Conservation (phyloP, 805 yeast genomes). For the Candida rishiriensis region DNA sequence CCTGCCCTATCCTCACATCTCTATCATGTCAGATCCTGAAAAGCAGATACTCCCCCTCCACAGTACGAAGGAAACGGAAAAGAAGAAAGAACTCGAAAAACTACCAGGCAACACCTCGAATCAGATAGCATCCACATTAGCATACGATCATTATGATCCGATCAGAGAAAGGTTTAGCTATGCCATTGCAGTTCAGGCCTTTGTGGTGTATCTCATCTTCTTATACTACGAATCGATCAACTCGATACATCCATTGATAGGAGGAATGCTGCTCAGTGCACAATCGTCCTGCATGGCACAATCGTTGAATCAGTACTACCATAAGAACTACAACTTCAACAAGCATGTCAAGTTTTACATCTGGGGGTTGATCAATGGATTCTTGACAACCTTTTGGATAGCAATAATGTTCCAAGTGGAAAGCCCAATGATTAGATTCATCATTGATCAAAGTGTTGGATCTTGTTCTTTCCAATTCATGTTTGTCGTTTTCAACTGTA, state of each 20-base stretch:
- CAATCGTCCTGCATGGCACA: constrained; percentile 28
- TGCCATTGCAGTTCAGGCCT: constrained; percentile 20
- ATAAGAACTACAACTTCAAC: constrained; percentile 15
- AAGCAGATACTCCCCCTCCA: constrained; percentile 2
- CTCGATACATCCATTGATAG: constrained; percentile 21
- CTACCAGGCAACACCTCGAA: not conserved
- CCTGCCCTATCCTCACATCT: too few species aligned
- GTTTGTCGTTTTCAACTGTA: constrained; percentile 42
- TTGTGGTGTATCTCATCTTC: constrained; percentile 19
- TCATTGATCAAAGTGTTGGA: constrained; percentile 53
- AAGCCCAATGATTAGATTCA: constrained; percentile 34
- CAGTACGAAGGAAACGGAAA: constrained; percentile 7
- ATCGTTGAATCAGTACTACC: constrained; percentile 26
- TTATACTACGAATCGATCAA: constrained; percentile 24
- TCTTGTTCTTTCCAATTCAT: constrained; percentile 49
- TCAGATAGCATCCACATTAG: not conserved
- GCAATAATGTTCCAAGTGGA: constrained; percentile 39
- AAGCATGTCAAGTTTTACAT: constrained; percentile 43
- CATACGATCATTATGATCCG: constrained; percentile 14
- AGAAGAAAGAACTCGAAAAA: constrained; percentile 2
- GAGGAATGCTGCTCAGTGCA: constrained; percentile 24
- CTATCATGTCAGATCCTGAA: not conserved
- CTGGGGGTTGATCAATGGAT: constrained; percentile 62
- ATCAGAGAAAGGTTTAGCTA: constrained; percentile 23
- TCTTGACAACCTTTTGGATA: constrained; percentile 51